These are phyloP conservation scores for Backusella psychrophila DNA, from an alignment of 192 early-diverging fungal genomes.

Conservation along the genomic window DNA sequence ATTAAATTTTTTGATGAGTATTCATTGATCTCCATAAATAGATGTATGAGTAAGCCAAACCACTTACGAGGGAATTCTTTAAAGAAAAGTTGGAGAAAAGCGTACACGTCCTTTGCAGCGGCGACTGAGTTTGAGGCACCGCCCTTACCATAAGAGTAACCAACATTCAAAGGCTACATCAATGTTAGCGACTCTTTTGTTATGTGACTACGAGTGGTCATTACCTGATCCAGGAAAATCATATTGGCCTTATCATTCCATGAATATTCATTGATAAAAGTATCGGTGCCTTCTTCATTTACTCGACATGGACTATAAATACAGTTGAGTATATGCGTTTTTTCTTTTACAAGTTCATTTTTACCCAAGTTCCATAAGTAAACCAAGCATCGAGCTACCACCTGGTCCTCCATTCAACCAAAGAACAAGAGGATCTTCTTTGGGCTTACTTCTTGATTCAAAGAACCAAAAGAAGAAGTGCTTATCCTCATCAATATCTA, in stretches of 20 bases:
- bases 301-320: constrained; percentile 72
- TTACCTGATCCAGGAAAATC: constrained; percentile 77
- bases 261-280: constrained; percentile 65
- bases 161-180: constrained; percentile 77
- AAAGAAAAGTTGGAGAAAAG: constrained; percentile 92
- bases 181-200: neutral
- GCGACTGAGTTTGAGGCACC: constrained; percentile 64
- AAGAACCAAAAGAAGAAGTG: constrained; percentile 99
- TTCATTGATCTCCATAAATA: neutral
- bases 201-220: neutral
- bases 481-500: constrained; percentile 62
- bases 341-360: neutral
- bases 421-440: constrained; percentile 71
- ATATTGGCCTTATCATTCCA: constrained; percentile 92
- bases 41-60: neutral
- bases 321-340: neutral
- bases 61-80: constrained; percentile 60
- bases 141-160: constrained; percentile 81
- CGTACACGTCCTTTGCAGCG: constrained; percentile 84
- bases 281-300: constrained; percentile 65
- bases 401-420: constrained; percentile 90
- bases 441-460: constrained; percentile 78
- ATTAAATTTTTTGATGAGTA: neutral
- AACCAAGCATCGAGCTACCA: constrained; percentile 41
- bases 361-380: constrained; percentile 6